phyloP scores from a whole-genome alignment of 768 basidiomycete genomes.

The Rhizopogon vesiculosus region DNA sequence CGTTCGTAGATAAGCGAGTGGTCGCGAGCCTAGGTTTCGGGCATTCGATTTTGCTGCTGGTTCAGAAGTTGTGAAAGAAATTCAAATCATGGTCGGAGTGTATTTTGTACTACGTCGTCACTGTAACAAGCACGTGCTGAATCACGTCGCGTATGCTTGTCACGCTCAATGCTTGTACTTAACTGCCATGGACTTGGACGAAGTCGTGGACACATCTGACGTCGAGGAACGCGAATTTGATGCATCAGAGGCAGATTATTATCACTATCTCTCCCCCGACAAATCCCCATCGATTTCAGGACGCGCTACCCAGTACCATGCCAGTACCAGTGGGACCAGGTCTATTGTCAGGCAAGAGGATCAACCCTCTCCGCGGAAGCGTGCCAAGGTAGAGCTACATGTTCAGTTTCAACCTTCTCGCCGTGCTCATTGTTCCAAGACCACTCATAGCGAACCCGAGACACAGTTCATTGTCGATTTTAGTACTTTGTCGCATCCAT shows the following conservation, averaged over 20 bases:
- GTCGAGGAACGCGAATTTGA: constrained; percentile 50
- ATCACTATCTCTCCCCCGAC: background rate
- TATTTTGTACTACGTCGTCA: too few species aligned
- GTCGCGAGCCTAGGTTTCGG: too few species aligned
- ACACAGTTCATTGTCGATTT: background rate
- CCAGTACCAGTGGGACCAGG: background rate
- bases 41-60: too few species aligned
- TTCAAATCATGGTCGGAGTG: too few species aligned
- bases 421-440: constrained; percentile 14
- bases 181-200: constrained; percentile 30
- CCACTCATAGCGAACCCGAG: constrained; percentile 6
- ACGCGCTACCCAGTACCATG: background rate
- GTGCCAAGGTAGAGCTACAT: constrained; percentile 26
- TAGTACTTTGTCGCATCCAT: background rate
- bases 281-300: background rate
- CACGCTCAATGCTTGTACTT: too few species aligned
- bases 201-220: constrained; percentile 61
- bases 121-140: too few species aligned
- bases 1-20: too few species aligned
- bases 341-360: constrained; percentile 9
- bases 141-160: too few species aligned
- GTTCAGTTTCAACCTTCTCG: background rate
- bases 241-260: constrained; percentile 9
- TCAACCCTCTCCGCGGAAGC: constrained; percentile 30
- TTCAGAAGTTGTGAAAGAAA: too few species aligned